Evolutionary conservation across 768 basidiomycete species (phyloP).

Genomic region (Suillus spraguei): DNA sequence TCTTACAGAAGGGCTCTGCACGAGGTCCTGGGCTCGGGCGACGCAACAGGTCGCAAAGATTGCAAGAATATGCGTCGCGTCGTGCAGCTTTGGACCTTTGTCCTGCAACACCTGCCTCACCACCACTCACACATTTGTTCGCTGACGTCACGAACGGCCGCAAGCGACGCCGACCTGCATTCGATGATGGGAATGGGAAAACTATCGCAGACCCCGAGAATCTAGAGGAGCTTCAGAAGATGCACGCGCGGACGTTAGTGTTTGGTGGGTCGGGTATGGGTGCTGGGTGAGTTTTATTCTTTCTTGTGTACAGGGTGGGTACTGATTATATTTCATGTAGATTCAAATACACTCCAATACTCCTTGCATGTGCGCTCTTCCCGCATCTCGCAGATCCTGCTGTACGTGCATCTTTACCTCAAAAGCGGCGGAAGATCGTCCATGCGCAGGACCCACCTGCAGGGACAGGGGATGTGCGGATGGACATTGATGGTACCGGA

Average conservation of each 20-base stretch:
- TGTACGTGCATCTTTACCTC: conserved; percentile 18
- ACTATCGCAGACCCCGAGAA: conserved; percentile 24
- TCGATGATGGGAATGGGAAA: conserved; percentile 25
- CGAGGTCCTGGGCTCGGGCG: conserved; percentile 55
- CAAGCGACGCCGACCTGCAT: conserved; percentile 30
- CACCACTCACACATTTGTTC: conserved; percentile 23
- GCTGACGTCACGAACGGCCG: conserved; percentile 38
- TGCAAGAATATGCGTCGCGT: conserved; percentile 67
- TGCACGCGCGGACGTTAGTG: conserved; percentile 49
- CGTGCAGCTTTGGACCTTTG: conserved; percentile 44
- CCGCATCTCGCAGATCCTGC: conserved; percentile 31
- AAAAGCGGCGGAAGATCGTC: conserved; percentile 31
- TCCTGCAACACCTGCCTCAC: conserved; percentile 22
- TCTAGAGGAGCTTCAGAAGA: conserved; percentile 41
- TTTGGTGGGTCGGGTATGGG: conserved; percentile 45
- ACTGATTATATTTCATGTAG: conserved; percentile 29
- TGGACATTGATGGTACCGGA: conserved; percentile 14
- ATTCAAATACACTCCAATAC: conserved; percentile 53
- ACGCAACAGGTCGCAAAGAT: conserved; percentile 65
- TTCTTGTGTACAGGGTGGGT: not conserved
- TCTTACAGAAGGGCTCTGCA: conserved; percentile 50
- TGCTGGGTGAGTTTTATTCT: conserved; percentile 43
- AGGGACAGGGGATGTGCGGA: conserved; percentile 14
- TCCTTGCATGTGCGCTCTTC: conserved; percentile 48
- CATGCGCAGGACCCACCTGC: not conserved